Conservation (phyloP, 2,329 filamentous ascomycete genomes). For the Tolypocladium tropicale region DNA sequence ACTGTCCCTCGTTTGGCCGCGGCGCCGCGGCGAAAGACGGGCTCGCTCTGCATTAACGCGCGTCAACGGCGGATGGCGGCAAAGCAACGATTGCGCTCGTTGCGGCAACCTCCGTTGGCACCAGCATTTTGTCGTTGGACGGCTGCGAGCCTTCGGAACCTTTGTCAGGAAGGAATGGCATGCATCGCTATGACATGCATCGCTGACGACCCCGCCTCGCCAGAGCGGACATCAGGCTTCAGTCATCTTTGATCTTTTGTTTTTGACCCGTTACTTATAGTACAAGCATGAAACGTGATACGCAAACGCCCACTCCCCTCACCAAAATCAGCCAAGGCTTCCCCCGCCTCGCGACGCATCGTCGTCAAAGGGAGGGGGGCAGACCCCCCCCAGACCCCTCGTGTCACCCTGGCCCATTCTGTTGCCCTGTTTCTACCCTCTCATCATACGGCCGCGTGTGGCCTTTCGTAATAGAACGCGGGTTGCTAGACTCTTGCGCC, state of each 20-base stretch:
- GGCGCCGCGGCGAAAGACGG: not conserved
- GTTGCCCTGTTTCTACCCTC: not conserved
- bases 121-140: not conserved
- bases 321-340: not conserved
- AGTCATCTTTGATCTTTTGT: not conserved
- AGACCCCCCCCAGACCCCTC: too few species aligned
- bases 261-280: not conserved
- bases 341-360: not conserved
- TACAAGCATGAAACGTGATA: not conserved
- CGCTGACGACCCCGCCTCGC: not conserved
- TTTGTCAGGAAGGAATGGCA: too few species aligned
- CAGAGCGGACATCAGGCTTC: not conserved
- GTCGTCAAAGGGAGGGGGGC: too few species aligned
- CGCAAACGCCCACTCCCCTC: not conserved
- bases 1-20: too few species aligned
- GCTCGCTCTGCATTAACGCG: not conserved
- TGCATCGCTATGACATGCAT: not conserved
- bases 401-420: not conserved
- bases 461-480: not conserved
- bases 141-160: not conserved
- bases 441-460: not conserved
- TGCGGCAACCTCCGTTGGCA: too few species aligned
- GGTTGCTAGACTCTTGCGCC: too few species aligned
- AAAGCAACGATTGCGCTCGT: not conserved
- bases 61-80: not conserved